Evolutionary conservation across 371 early-diverging fungal genomes (phyloP).

Genomic region (Apophysomyces elegans): DNA sequence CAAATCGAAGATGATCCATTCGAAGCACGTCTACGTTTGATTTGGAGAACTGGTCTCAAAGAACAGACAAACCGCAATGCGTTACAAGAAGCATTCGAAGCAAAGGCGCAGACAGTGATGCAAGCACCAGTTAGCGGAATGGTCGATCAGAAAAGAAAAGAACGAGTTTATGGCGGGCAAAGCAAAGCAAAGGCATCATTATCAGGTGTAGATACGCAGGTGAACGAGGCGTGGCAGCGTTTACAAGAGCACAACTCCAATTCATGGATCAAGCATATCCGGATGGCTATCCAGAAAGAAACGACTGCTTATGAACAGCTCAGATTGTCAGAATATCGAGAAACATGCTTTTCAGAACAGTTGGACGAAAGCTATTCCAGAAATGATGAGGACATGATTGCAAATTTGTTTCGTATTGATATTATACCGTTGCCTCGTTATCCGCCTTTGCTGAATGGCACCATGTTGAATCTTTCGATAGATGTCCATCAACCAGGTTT

Average conservation of each 20-base stretch:
- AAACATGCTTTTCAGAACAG: conserved; percentile 16
- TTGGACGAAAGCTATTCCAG: conserved; percentile 19
- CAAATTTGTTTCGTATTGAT: conserved; percentile 31
- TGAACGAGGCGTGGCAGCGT: conserved; percentile 61
- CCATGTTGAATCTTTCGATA: conserved; percentile 32
- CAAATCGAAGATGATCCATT: conserved; percentile 65
- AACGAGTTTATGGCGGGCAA: conserved; percentile 14
- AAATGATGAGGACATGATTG: conserved; percentile 16
- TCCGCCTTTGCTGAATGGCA: conserved; percentile 53
- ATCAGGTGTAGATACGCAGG: conserved; percentile 26
- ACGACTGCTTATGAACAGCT: conserved; percentile 20
- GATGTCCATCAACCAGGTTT: conserved; percentile 48
- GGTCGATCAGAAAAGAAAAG: conserved; percentile 22
- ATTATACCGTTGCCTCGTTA: conserved; percentile 28
- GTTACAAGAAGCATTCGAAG: conserved; percentile 61
- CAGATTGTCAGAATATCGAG: conserved; percentile 24
- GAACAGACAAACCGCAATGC: conserved; percentile 58
- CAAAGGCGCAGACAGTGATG: conserved; percentile 50
- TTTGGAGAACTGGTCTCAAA: conserved; percentile 52
- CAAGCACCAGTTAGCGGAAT: conserved; percentile 18
- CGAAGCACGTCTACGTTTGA: conserved; percentile 53
- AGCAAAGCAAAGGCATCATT: conserved; percentile 12
- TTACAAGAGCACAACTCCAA: conserved; percentile 63
- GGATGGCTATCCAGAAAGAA: conserved; percentile 33
- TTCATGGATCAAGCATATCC: conserved; percentile 54